These are phyloP conservation scores for Osmozyma mogii DNA, from an alignment of 805 yeast species.

Conservation along the genomic window DNA sequence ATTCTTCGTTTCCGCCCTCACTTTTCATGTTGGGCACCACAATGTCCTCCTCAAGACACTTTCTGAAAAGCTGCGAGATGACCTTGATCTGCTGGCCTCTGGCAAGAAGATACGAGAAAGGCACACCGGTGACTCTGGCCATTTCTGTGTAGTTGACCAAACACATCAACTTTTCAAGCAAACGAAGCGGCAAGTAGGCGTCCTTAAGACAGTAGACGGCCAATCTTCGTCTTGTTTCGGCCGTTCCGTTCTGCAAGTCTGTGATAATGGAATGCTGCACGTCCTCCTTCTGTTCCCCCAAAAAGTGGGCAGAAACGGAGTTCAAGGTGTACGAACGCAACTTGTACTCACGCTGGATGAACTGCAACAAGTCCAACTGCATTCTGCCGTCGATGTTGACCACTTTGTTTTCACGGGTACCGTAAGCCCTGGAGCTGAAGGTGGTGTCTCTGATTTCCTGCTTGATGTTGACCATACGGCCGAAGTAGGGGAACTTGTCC, in stretches of 20 bases:
- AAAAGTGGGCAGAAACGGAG: slow-evolving; percentile 88
- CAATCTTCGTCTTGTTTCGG: slow-evolving; percentile 87
- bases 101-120: slow-evolving; percentile 77
- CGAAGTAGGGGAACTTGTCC: slow-evolving; percentile 73
- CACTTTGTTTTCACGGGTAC: slow-evolving; percentile 87
- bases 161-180: slow-evolving; percentile 91
- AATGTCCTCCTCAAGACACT: slow-evolving; percentile 78
- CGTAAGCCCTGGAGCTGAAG: slow-evolving; percentile 92
- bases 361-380: slow-evolving; percentile 89
- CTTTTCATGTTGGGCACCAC: slow-evolving; percentile 86
- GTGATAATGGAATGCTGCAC: slow-evolving; percentile 97
- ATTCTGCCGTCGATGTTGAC: slow-evolving; percentile 93
- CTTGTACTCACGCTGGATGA: slow-evolving; percentile 90
- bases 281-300: slow-evolving; percentile 95
- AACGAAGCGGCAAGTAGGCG: slow-evolving; percentile 83
- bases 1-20: slow-evolving; percentile 81
- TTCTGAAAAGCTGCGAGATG: slow-evolving; percentile 88
- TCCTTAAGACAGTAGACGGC: slow-evolving; percentile 97
- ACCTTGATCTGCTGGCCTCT: slow-evolving; percentile 99
- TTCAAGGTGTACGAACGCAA: slow-evolving; percentile 90
- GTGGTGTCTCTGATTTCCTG: slow-evolving; percentile 78
- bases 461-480: slow-evolving; percentile 57
- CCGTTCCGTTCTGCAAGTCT: slow-evolving; percentile 83
- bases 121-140: slow-evolving; percentile 99
- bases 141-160: slow-evolving; percentile 94